These are phyloP conservation scores for Fusarium incarnatum DNA, from an alignment of 2,329 filamentous ascomycete species.

Conservation along the genomic window DNA sequence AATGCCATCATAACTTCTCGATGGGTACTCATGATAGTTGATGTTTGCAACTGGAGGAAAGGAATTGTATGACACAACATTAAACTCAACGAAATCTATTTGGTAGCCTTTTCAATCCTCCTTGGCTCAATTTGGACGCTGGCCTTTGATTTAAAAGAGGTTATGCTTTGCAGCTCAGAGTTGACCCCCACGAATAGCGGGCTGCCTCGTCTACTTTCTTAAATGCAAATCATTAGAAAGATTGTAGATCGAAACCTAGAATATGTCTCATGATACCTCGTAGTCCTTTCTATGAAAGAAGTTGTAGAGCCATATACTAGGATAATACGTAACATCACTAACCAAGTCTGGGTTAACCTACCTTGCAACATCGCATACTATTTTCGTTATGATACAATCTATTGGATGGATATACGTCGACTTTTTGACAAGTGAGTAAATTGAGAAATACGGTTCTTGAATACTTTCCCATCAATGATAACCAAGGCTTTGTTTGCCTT, in stretches of 20 bases:
- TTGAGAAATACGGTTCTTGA: neutral
- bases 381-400: neutral
- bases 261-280: neutral
- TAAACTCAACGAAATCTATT: too few species aligned
- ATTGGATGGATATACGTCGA: neutral
- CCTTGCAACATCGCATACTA: neutral
- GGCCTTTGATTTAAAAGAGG: neutral
- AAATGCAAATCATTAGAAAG: neutral
- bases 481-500: constrained; percentile 11
- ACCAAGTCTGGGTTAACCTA: neutral
- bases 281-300: neutral
- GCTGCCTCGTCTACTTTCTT: neutral
- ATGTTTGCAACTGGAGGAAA: neutral
- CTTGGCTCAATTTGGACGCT: neutral
- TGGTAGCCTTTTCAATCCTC: neutral
- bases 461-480: neutral
- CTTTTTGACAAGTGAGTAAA: neutral
- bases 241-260: neutral
- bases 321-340: too few species aligned
- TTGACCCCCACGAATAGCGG: neutral
- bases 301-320: neutral
- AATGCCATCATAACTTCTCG: neutral
- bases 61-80: too few species aligned
- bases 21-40: neutral
- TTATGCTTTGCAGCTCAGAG: neutral